These are phyloP conservation scores for Geoglossum glabrum DNA, from an alignment of 495 filamentous ascomycete genomes.

Conservation along the genomic window DNA sequence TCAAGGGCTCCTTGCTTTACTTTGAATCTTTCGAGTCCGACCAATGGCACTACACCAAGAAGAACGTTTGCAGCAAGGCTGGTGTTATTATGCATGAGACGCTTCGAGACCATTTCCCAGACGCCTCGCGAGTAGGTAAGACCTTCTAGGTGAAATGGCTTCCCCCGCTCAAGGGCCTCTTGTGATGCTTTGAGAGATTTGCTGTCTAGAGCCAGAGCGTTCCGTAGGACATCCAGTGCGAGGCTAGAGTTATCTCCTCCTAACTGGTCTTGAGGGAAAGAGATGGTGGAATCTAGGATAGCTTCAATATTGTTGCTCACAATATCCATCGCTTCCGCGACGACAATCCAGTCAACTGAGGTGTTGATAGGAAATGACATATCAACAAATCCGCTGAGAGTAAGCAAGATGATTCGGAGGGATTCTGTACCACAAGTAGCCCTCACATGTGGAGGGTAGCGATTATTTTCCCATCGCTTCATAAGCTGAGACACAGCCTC, in stretches of 20 bases:
- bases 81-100: conserved; percentile 40
- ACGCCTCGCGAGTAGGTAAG: conserved; percentile 43
- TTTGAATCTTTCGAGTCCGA: conserved; percentile 52
- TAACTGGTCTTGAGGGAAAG: conserved; percentile 1
- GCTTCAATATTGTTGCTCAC: conserved; percentile 26
- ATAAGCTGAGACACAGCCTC: conserved; percentile 49
- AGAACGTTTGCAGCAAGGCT: conserved; percentile 49
- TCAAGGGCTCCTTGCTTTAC: conserved; percentile 26
- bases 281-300: conserved; percentile 21
- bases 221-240: conserved; percentile 44
- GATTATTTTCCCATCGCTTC: conserved; percentile 34
- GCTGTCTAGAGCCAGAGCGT: conserved; percentile 55
- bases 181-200: conserved; percentile 52
- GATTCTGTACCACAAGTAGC: conserved; percentile 32
- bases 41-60: conserved; percentile 44
- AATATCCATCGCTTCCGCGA: conserved; percentile 32
- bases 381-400: conserved; percentile 31
- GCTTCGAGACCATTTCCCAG: conserved; percentile 56
- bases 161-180: conserved; percentile 36
- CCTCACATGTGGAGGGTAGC: conserved; percentile 24
- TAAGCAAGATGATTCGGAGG: conserved; percentile 27
- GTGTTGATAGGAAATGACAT: conserved; percentile 24
- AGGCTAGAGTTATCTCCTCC: conserved; percentile 17
- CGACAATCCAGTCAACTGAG: conserved; percentile 30
- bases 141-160: conserved; percentile 43